These are phyloP conservation scores for Pleurotus salmoneostramineus DNA, from an alignment of 768 basidiomycete genomes.

Conservation along the genomic window DNA sequence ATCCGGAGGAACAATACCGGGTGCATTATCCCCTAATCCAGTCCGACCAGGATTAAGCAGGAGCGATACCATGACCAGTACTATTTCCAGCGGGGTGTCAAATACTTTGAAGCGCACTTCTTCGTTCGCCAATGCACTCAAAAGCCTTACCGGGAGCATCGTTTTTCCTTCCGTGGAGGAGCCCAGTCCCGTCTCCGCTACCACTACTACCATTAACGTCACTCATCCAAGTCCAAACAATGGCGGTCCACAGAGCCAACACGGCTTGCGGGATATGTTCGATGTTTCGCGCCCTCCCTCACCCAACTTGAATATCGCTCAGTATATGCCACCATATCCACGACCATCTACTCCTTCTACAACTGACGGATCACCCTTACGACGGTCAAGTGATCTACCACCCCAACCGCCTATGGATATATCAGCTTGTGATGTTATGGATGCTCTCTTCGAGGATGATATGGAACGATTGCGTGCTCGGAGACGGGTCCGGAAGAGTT, in stretches of 20 bases:
- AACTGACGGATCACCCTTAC: conserved; percentile 13
- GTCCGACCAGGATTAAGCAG: conserved; percentile 48
- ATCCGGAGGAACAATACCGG: conserved; percentile 42
- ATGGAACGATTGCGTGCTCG: conserved; percentile 86
- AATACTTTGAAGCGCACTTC: conserved; percentile 75
- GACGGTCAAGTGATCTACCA: conserved; percentile 21
- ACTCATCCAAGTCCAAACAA: not conserved
- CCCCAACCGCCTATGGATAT: conserved; percentile 46
- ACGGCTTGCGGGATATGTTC: conserved; percentile 21
- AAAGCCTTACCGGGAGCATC: conserved; percentile 65
- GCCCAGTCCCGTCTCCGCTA: conserved; percentile 26
- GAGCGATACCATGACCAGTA: conserved; percentile 59
- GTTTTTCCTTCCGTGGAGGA: conserved; percentile 68
- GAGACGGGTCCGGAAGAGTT: conserved; percentile 29
- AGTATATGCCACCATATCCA: conserved; percentile 76
- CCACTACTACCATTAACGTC: not conserved
- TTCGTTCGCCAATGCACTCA: conserved; percentile 75
- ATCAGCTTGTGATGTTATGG: conserved; percentile 75
- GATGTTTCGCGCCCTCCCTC: conserved; percentile 69
- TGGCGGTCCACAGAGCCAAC: conserved; percentile 14
- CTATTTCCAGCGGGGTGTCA: conserved; percentile 57
- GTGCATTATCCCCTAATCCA: conserved; percentile 38
- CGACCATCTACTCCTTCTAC: conserved; percentile 41
- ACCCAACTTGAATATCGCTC: conserved; percentile 73
- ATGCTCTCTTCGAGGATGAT: conserved; percentile 89